Evolutionary conservation across 2,329 filamentous ascomycete species (phyloP).

Genomic region (Ophiocordyceps unilateralis): DNA sequence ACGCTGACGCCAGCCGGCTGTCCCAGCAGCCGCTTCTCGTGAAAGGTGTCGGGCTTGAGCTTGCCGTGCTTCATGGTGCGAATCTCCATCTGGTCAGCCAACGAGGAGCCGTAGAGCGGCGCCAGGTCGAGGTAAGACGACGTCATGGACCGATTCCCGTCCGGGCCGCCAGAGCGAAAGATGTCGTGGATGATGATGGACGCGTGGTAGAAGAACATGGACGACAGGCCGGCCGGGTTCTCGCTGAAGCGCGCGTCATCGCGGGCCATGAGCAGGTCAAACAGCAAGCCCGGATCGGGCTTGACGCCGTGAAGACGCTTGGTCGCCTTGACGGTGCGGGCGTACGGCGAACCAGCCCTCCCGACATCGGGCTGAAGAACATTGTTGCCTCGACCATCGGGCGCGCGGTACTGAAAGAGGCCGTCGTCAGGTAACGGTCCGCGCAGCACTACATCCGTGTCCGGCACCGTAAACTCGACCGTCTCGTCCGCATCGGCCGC

Average conservation of each 20-base stretch:
- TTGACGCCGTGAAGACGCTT: constrained; percentile 39
- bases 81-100: constrained; percentile 43
- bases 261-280: constrained; percentile 50
- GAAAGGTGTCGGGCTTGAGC: constrained; percentile 54
- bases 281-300: constrained; percentile 48
- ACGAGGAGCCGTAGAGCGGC: constrained; percentile 53
- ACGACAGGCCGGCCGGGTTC: constrained; percentile 57
- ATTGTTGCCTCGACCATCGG: constrained; percentile 33
- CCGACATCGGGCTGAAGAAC: constrained; percentile 46
- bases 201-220: constrained; percentile 58
- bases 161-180: constrained; percentile 30
- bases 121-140: constrained; percentile 62
- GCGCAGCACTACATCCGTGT: constrained; percentile 17
- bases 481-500: constrained; percentile 13
- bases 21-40: constrained; percentile 44
- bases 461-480: constrained; percentile 22
- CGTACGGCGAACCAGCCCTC: constrained; percentile 48
- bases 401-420: constrained; percentile 15
- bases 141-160: constrained; percentile 46
- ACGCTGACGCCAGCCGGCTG: constrained; percentile 54
- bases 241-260: constrained; percentile 30
- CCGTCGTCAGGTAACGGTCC: constrained; percentile 9
- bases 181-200: constrained; percentile 34
- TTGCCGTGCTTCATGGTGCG: constrained; percentile 48
- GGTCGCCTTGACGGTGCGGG: constrained; percentile 43